These are phyloP conservation scores for Yarrowia alimentaria DNA, from an alignment of 805 yeast genomes.

Conservation along the genomic window DNA sequence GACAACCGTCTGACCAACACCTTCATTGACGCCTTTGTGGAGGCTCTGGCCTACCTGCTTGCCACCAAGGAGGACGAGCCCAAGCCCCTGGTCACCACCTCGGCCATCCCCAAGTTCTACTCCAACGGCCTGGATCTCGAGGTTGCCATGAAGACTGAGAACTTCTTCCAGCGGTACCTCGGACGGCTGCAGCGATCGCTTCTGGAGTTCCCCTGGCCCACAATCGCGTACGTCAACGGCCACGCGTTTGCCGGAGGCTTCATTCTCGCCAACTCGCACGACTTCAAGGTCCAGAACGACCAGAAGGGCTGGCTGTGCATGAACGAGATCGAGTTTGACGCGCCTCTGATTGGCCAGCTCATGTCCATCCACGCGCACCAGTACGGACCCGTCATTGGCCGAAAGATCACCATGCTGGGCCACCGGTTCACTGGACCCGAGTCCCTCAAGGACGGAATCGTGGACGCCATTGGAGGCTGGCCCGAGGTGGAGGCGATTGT, in stretches of 20 bases:
- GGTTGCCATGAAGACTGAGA: slow-evolving; percentile 39
- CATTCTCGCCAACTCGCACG: slow-evolving; percentile 42
- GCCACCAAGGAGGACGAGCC: slow-evolving; percentile 34
- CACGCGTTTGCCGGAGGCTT: slow-evolving; percentile 46
- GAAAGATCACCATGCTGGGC: slow-evolving; percentile 39
- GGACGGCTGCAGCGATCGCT: slow-evolving; percentile 39
- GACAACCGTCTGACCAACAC: slow-evolving; percentile 42
- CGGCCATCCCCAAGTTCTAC: slow-evolving; percentile 41
- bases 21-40: slow-evolving; percentile 38
- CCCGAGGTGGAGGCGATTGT: slow-evolving; percentile 40
- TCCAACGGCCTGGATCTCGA: slow-evolving; percentile 44
- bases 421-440: slow-evolving; percentile 40
- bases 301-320: slow-evolving; percentile 42
- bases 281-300: slow-evolving; percentile 44
- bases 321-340: slow-evolving; percentile 44
- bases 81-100: slow-evolving; percentile 43
- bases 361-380: slow-evolving; percentile 40
- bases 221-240: slow-evolving; percentile 43
- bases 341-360: slow-evolving; percentile 42
- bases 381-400: slow-evolving; percentile 37
- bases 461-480: slow-evolving; percentile 41
- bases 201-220: slow-evolving; percentile 44
- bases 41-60: slow-evolving; percentile 38
- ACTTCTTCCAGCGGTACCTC: slow-evolving; percentile 39
- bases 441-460: slow-evolving; percentile 36